phyloP scores from a whole-genome alignment of 2,329 filamentous ascomycete genomes.

The Aspergillus sp. region DNA sequence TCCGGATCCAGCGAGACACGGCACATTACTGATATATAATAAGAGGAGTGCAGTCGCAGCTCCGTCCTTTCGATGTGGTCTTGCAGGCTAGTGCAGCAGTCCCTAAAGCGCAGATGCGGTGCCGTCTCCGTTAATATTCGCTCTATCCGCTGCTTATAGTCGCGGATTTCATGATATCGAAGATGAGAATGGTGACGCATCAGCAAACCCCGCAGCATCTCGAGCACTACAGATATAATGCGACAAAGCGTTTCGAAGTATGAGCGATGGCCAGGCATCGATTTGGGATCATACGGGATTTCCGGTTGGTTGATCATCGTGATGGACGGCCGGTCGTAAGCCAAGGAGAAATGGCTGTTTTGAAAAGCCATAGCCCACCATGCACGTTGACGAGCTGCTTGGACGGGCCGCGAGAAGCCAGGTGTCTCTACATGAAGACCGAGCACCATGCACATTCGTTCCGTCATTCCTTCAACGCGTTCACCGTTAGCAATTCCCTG shows the following conservation, averaged over 20 bases:
- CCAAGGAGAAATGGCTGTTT: conserved; percentile 60
- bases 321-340: conserved; percentile 56
- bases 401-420: conserved; percentile 45
- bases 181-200: conserved; percentile 47
- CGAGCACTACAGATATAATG: conserved; percentile 49
- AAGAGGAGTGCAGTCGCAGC: conserved; percentile 59
- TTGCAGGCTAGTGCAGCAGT: conserved; percentile 31
- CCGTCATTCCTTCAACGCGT: conserved; percentile 28
- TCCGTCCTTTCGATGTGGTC: conserved; percentile 59
- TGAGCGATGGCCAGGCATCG: conserved; percentile 49
- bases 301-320: conserved; percentile 49
- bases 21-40: conserved; percentile 58
- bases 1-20: conserved; percentile 50
- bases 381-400: conserved; percentile 35
- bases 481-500: conserved; percentile 3
- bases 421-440: conserved; percentile 56
- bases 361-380: conserved; percentile 60
- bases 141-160: conserved; percentile 54
- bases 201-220: conserved; percentile 55
- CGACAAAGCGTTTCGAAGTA: conserved; percentile 58
- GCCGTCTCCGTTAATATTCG: conserved; percentile 54
- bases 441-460: conserved; percentile 54
- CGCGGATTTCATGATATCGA: conserved; percentile 51
- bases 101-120: conserved; percentile 54
- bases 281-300: conserved; percentile 48